Percentiles rank a stretch among this genome's conserved stretches.
These are phyloP conservation scores for Zygosaccharomyces sapae DNA, from an alignment of 1,139 yeast species.

Conservation along the genomic window DNA sequence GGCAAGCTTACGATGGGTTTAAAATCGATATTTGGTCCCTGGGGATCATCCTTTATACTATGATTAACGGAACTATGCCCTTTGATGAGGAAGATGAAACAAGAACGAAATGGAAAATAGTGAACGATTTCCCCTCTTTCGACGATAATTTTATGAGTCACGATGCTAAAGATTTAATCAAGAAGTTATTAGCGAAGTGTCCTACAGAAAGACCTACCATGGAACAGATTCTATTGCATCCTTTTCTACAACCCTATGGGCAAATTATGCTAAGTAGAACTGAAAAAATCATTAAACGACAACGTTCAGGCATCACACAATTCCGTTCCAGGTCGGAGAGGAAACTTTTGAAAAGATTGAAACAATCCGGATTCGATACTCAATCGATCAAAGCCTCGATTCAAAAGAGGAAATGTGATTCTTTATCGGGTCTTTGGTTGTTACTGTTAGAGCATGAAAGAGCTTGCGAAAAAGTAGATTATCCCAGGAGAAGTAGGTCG, in stretches of 20 bases:
- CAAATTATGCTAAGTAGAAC: constrained; percentile 41
- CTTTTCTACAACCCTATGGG: constrained; percentile 55
- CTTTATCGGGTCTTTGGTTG: constrained; percentile 82
- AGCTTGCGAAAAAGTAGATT: constrained; percentile 43
- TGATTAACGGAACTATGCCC: constrained; percentile 86
- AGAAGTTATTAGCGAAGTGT: constrained; percentile 57
- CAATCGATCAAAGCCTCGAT: constrained; percentile 62
- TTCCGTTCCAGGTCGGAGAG: constrained; percentile 63
- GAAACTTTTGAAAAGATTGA: constrained; percentile 58
- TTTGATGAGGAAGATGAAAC: constrained; percentile 76
- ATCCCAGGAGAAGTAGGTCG: constrained; percentile 48
- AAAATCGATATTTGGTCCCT: constrained; percentile 87
- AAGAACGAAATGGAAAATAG: constrained; percentile 56
- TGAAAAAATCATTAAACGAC: constrained; percentile 42
- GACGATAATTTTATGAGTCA: constrained; percentile 41
- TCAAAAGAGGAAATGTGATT: constrained; percentile 57
- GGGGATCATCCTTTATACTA: constrained; percentile 88
- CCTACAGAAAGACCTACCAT: constrained; percentile 62
- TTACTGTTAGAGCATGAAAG: constrained; percentile 63
- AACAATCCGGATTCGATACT: constrained; percentile 62
- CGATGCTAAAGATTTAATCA: constrained; percentile 50
- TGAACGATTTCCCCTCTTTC: constrained; percentile 57
- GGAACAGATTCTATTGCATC: constrained; percentile 56
- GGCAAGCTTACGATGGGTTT: constrained; percentile 71
- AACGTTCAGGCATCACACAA: constrained; percentile 39